Evolutionary conservation across 345 rosid genomes (phyloP).

Genomic region (Hibiscus syriacus): DNA sequence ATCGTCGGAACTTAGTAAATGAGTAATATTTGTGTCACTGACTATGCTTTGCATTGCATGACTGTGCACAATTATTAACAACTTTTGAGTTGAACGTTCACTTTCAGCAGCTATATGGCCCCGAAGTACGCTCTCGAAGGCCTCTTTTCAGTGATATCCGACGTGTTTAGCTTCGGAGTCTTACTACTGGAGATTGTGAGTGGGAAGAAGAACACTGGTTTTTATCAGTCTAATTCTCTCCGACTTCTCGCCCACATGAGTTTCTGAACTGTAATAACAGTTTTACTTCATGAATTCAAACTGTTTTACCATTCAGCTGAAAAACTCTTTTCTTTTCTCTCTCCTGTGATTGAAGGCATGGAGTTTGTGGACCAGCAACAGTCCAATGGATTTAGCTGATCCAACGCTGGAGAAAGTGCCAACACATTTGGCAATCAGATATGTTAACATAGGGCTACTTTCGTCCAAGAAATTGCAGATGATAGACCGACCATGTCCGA

Average conservation of each 20-base stretch:
- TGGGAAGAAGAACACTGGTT: conserved; percentile 32
- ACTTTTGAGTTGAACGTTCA: background rate
- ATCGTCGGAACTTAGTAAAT: background rate
- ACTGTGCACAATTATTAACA: background rate
- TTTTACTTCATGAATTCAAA: background rate
- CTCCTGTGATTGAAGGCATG: conserved; percentile 24
- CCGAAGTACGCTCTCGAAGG: conserved; percentile 40
- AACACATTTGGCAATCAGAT: background rate
- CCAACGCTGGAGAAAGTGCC: background rate
- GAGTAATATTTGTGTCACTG: background rate
- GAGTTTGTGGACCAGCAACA: conserved; percentile 20
- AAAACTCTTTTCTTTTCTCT: background rate
- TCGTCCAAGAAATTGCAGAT: conserved; percentile 24
- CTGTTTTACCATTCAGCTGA: background rate
- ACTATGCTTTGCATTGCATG: background rate
- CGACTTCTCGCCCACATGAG: conserved; percentile 24
- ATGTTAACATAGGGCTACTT: conserved; percentile 19
- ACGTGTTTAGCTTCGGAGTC: conserved; percentile 46
- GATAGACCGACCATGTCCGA: conserved; percentile 23
- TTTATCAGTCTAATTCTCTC: conserved; percentile 17
- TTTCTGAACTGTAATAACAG: background rate
- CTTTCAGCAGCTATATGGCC: conserved; percentile 17
- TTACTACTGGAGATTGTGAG: conserved; percentile 39
- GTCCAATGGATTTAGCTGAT: conserved; percentile 12
- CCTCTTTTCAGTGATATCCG: conserved; percentile 36